Evolutionary conservation across 2,329 filamentous ascomycete genomes (phyloP).

Genomic region (Hirsutella minnesotensis): DNA sequence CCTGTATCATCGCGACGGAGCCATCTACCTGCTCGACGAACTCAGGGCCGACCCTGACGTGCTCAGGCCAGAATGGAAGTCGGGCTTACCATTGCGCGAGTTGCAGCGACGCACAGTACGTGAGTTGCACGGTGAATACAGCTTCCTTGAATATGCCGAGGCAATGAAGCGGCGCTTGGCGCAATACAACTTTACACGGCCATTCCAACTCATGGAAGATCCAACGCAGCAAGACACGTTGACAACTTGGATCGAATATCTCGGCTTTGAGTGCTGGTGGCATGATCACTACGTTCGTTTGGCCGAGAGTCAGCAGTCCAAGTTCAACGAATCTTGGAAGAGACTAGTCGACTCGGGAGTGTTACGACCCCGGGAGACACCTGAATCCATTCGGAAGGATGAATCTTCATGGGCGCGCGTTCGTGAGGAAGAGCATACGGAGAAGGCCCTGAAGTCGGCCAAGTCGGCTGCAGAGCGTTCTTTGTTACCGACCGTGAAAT

Average conservation of each 20-base stretch:
- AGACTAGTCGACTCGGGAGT: conserved; percentile 18
- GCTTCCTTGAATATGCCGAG: conserved; percentile 12
- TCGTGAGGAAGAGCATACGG: no score
- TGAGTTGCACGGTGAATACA: not conserved
- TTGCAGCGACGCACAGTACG: not conserved
- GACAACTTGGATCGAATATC: conserved; percentile 27
- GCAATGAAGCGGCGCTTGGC: conserved; percentile 15
- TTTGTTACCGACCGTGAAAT: no score
- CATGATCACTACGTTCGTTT: conserved; percentile 8
- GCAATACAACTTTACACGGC: conserved; percentile 14
- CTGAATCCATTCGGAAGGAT: conserved; percentile 6
- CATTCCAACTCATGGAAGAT: conserved; percentile 18
- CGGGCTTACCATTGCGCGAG: not conserved
- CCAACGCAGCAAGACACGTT: conserved; percentile 17
- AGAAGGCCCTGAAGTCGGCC: no score
- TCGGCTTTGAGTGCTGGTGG: conserved; percentile 16
- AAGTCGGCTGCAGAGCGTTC: no score
- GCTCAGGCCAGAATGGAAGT: not conserved
- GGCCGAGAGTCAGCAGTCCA: conserved; percentile 9
- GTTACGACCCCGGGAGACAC: conserved; percentile 10
- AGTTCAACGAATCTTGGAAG: conserved; percentile 18
- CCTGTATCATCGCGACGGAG: not conserved
- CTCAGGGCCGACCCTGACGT: not conserved
- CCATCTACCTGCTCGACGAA: not conserved
- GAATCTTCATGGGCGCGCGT: not conserved